Evolutionary conservation across 2,329 filamentous ascomycete species (phyloP).

Genomic region (Neophaeococcomyces aloes): DNA sequence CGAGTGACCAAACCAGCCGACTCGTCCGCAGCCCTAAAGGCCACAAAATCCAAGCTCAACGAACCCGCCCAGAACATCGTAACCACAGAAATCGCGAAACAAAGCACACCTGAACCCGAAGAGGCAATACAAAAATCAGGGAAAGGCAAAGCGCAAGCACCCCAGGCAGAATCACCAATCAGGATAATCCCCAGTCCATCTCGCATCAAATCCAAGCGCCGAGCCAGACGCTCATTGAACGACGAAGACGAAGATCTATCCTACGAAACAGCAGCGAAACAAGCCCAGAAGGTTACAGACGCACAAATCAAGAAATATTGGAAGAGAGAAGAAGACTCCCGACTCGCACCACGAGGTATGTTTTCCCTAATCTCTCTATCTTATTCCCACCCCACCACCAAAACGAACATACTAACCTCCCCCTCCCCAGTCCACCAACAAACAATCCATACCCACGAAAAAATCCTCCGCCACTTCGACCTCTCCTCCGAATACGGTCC

Average conservation of each 20-base stretch:
- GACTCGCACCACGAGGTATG: constrained; percentile 50
- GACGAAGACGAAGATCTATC: constrained; percentile 21
- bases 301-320: constrained; percentile 68
- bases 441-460: constrained; percentile 62
- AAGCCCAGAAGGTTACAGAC: constrained; percentile 55
- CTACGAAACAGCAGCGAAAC: constrained; percentile 22
- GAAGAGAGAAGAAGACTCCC: constrained; percentile 57
- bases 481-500: constrained; percentile 85
- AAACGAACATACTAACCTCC: constrained; percentile 3
- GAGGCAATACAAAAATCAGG: constrained; percentile 8
- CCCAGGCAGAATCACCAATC: constrained; percentile 22
- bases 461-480: constrained; percentile 84
- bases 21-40: constrained; percentile 26
- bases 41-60: constrained; percentile 28
- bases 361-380: neutral
- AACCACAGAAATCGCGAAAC: constrained; percentile 7
- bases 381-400: neutral
- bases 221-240: constrained; percentile 13
- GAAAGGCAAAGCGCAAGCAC: constrained; percentile 13
- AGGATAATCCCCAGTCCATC: constrained; percentile 8
- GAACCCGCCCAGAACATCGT: constrained; percentile 12
- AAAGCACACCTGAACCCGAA: constrained; percentile 11
- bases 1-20: constrained; percentile 49
- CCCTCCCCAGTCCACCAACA: constrained; percentile 58
- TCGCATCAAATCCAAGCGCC: constrained; percentile 6